Evolutionary conservation across 352 stramenopile genomes (phyloP).

Genomic region (Globisporangium yorkense): DNA sequence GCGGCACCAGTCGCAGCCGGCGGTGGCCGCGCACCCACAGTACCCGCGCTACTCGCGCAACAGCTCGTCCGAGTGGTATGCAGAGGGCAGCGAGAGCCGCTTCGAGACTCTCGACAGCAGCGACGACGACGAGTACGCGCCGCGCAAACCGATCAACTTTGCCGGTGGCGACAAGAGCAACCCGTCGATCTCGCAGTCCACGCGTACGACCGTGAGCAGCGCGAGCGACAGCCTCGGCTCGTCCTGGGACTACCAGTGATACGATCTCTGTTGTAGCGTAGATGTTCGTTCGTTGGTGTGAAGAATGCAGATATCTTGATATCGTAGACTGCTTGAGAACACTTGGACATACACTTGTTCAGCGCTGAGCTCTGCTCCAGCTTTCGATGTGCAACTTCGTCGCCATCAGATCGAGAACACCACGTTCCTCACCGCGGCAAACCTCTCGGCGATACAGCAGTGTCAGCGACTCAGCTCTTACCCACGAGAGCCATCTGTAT

Average conservation of each 20-base stretch:
- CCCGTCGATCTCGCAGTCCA: slow-evolving; percentile 6
- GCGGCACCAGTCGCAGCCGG: slow-evolving; percentile 5
- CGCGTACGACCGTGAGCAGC: slow-evolving; percentile 16
- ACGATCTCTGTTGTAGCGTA: not conserved
- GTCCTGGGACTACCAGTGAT: slow-evolving; percentile 11
- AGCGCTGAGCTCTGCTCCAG: too few relatives aligned
- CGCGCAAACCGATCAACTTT: not conserved
- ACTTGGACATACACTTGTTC: too few relatives aligned
- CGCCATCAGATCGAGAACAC: too few relatives aligned
- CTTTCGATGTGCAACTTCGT: too few relatives aligned
- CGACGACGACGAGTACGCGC: slow-evolving; percentile 8
- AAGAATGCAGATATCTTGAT: not conserved
- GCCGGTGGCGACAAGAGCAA: not conserved
- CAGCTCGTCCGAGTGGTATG: slow-evolving; percentile 4
- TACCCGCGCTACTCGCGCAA: slow-evolving; percentile 3
- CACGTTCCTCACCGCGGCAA: too few relatives aligned
- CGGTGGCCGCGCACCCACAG: slow-evolving; percentile 1
- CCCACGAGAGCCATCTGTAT: too few relatives aligned
- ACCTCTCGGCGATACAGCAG: too few relatives aligned
- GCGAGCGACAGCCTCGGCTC: slow-evolving; percentile 10
- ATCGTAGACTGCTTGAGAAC: too few relatives aligned
- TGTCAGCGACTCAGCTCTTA: too few relatives aligned
- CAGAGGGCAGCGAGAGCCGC: slow-evolving; percentile 6
- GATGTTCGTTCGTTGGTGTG: not conserved
- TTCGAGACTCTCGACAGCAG: slow-evolving; percentile 9